A percentile compares a stretch with the other conserved stretches of the same genome.
Conservation (phyloP, 345 rosid species). For the Cardamine resedifolia region DNA sequence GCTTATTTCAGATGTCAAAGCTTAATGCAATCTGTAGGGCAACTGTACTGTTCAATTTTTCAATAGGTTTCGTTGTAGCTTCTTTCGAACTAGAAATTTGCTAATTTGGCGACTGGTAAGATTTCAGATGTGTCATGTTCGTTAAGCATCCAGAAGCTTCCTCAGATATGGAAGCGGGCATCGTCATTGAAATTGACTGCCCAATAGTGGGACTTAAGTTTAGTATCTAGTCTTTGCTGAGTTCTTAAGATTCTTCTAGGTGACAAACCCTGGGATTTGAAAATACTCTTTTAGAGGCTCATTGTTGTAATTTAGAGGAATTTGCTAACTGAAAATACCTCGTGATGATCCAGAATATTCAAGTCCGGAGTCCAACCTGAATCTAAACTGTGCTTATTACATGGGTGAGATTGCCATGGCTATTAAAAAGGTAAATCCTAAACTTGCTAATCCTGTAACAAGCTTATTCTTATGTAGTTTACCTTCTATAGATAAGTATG, state of each 20-base stretch:
- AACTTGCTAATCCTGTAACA: slow-evolving; percentile 8
- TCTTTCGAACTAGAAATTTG: not conserved
- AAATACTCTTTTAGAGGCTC: slow-evolving; percentile 4
- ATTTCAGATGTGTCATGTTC: slow-evolving; percentile 4
- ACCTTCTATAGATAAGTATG: not conserved
- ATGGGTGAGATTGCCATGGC: slow-evolving; percentile 97
- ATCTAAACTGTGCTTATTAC: slow-evolving; percentile 69
- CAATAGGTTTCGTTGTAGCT: not conserved
- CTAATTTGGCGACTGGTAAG: slow-evolving; percentile 6
- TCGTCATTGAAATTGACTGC: slow-evolving; percentile 4
- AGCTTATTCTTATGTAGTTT: slow-evolving; percentile 13
- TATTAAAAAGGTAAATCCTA: slow-evolving; percentile 69
- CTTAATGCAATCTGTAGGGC: not conserved
- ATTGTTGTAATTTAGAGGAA: slow-evolving; percentile 13
- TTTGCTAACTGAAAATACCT: slow-evolving; percentile 24
- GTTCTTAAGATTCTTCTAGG: slow-evolving; percentile 19
- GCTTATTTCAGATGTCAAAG: slow-evolving; percentile 11
- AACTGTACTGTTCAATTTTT: not conserved
- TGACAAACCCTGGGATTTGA: slow-evolving; percentile 10
- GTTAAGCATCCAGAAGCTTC: not conserved
- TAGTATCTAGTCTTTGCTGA: not conserved
- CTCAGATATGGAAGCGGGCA: not conserved
- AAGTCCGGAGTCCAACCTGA: slow-evolving; percentile 91
- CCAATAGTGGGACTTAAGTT: not conserved
- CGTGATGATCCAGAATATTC: slow-evolving; percentile 57